phyloP scores from a whole-genome alignment of 169 alveolate species.

The Plasmodium sp. region DNA sequence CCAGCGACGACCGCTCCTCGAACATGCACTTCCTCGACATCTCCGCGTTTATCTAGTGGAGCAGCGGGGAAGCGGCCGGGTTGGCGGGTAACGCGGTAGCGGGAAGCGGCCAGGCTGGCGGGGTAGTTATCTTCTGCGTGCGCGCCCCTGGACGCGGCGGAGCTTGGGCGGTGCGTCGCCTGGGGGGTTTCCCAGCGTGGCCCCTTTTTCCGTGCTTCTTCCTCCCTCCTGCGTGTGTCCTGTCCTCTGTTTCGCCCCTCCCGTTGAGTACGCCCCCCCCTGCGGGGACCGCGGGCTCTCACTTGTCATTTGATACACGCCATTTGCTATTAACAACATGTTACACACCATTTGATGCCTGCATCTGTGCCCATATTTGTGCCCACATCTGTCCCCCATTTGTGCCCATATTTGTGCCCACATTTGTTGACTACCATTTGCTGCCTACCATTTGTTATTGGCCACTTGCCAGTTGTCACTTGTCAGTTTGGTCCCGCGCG shows the following conservation, averaged over 20 bases:
- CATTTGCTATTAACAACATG: neutral
- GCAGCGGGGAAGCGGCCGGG: no score
- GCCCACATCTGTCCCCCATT: no score
- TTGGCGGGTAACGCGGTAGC: neutral
- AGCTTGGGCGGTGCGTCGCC: neutral
- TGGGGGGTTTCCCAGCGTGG: neutral
- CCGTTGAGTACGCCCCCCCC: neutral
- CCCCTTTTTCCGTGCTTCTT: neutral
- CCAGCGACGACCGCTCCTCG: conserved; percentile 65
- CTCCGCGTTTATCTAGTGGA: neutral
- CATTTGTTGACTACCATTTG: neutral
- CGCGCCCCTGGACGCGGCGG: neutral
- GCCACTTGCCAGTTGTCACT: neutral
- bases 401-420: neutral
- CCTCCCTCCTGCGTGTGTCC: neutral
- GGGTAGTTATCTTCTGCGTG: neutral
- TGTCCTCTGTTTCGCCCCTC: neutral
- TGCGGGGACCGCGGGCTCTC: neutral
- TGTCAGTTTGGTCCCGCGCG: neutral
- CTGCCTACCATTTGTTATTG: neutral
- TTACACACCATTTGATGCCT: neutral
- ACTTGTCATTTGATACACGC: neutral
- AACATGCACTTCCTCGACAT: conserved; percentile 50
- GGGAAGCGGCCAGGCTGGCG: neutral
- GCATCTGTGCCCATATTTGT: neutral